These are phyloP conservation scores for Astraeus odoratus DNA, from an alignment of 768 basidiomycete species.

Conservation along the genomic window DNA sequence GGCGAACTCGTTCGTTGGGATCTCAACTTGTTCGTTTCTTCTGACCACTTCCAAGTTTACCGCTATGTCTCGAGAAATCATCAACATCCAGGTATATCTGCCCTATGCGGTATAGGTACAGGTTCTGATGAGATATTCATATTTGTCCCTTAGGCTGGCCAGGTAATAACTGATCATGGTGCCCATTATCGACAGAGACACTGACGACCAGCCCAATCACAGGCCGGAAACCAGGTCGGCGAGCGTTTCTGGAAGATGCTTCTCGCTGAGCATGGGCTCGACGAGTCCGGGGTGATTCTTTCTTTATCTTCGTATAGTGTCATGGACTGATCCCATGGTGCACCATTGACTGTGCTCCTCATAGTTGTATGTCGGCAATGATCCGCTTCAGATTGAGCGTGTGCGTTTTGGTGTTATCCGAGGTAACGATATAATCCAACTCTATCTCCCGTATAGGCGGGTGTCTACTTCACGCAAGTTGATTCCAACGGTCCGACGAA, in stretches of 20 bases:
- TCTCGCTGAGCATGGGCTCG: conserved; percentile 79
- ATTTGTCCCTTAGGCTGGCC: conserved; percentile 47
- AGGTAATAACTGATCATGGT: no score
- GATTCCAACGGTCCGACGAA: conserved; percentile 46
- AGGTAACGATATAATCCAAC: not conserved
- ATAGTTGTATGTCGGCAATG: conserved; percentile 64
- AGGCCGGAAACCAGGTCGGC: conserved; percentile 76
- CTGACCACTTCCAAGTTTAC: no score
- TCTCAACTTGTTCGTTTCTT: no score
- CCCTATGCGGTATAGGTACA: not conserved
- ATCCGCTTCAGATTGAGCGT: conserved; percentile 67
- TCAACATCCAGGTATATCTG: conserved; percentile 64
- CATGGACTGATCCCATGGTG: conserved; percentile 10
- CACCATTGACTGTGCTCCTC: not conserved
- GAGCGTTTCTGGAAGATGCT: conserved; percentile 88
- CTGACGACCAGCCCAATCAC: conserved; percentile 8
- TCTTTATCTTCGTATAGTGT: conserved; percentile 4
- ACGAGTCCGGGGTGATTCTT: conserved; percentile 52
- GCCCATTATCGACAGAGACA: no score
- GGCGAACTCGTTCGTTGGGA: conserved; percentile 9
- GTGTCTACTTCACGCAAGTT: conserved; percentile 78
- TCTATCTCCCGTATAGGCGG: conserved; percentile 39
- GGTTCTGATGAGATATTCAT: conserved; percentile 6
- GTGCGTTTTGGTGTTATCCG: conserved; percentile 35
- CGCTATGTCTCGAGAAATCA: conserved; percentile 70